Percentiles rank a stretch among this genome's conserved stretches.
These are phyloP conservation scores for Fraxinus pennsylvanica DNA, from an alignment of 257 asterid genomes.

Conservation along the genomic window DNA sequence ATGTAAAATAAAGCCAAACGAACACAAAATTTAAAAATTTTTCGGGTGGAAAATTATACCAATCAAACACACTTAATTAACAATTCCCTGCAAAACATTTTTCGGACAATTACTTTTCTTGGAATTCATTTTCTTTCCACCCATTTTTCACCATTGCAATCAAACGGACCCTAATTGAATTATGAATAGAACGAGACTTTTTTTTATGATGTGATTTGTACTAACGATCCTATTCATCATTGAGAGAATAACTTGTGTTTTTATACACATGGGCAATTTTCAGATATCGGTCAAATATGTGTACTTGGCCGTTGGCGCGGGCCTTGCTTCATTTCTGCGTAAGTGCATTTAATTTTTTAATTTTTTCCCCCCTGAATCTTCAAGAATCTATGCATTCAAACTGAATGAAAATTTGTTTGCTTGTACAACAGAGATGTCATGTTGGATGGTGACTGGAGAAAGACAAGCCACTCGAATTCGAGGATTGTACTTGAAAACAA, in stretches of 20 bases:
- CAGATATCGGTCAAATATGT: constrained; percentile 57
- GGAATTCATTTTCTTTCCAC: too few relatives aligned
- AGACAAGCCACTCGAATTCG: constrained; percentile 63
- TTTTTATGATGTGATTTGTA: neutral
- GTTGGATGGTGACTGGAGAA: constrained; percentile 76
- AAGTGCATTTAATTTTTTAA: constrained; percentile 27
- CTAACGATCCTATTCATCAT: neutral
- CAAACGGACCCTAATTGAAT: neutral
- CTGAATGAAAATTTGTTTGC: neutral
- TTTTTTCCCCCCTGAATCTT: neutral
- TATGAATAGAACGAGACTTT: neutral
- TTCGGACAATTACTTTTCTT: too few relatives aligned
- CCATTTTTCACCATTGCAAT: too few relatives aligned
- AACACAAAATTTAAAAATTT: too few relatives aligned
- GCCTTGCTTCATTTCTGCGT: constrained; percentile 63
- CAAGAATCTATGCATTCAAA: neutral
- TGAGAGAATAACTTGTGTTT: neutral
- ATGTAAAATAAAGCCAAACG: too few relatives aligned
- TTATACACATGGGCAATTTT: constrained; percentile 15
- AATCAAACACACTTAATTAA: too few relatives aligned
- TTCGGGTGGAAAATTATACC: too few relatives aligned
- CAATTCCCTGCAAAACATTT: too few relatives aligned
- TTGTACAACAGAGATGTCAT: constrained; percentile 52
- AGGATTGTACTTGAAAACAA: constrained; percentile 53
- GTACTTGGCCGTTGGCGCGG: constrained; percentile 66